Evolutionary conservation across 495 filamentous ascomycete genomes (phyloP), one percentile per base, ranked within the genome.

Genomic region (Hyaloscypha finlandica): DNA sequence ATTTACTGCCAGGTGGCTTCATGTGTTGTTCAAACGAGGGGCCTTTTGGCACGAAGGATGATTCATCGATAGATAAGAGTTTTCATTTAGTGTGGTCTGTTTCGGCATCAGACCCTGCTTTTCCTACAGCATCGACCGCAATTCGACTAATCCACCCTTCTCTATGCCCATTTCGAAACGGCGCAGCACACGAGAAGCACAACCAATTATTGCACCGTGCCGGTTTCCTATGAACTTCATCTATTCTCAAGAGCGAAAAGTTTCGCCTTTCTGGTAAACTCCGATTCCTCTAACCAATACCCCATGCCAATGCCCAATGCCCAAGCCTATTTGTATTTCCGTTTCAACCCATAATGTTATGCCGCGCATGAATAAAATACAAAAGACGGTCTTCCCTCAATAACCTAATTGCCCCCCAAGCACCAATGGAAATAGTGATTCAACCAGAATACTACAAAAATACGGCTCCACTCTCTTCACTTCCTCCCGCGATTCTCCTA

Each of bases 401-500:
- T 33, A 32, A 32, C n/a, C 32, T 0, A 37, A 32, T n/a, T 8
- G 31, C 59, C 35, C 59, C 22, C 9, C 35, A 58, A 58, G 19
- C 19, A 54, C 16, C 56, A 32, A 14, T 37, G 25, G 5, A 33
- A 16, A 8, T 22, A 16, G 25, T 16, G 4, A 35, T 16, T 19
- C 5, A 9, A 9, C n/a, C 22, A 59, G 12, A 59, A 59, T 30
- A 22, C 63, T 55, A 70, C 39, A 70, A 22, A 61, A 70, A 70
- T 8, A 62, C 22, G 3, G 48, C 45, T 5, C 67, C 67, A 45
- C 68, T 69, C 16, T 70, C 68, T 35, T 65, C 69, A 61, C 70
- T 72, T 8, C 61, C 64, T 37, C 77, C 20, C 14, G 72, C 78
- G 64, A 80, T 80, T 42, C 79, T 80, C 56, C 67, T 81, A 1